Percentiles rank a stretch among this genome's conserved stretches.
Evolutionary conservation across 352 stramenopile species (phyloP).

Genomic region (Phytopythium sindhum): DNA sequence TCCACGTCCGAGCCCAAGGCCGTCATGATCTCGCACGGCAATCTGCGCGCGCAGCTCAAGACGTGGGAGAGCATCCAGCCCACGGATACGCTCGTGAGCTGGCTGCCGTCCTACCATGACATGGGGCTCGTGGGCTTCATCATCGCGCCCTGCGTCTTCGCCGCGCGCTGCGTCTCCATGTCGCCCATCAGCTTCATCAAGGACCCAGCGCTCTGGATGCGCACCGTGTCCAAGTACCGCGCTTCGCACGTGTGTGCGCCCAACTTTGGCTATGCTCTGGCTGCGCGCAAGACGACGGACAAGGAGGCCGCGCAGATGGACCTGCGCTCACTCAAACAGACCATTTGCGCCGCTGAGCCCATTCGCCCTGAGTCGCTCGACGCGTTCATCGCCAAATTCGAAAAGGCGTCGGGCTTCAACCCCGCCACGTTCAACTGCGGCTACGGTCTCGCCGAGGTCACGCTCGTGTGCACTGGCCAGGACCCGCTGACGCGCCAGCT

Average conservation of each 20-base stretch:
- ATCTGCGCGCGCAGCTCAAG: constrained; percentile 67
- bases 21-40: constrained; percentile 83
- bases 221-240: constrained; percentile 67
- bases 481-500: constrained; percentile 42
- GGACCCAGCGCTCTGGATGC: constrained; percentile 80
- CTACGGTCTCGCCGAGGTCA: constrained; percentile 82
- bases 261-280: constrained; percentile 79
- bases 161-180: constrained; percentile 69
- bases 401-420: constrained; percentile 46
- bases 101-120: constrained; percentile 82
- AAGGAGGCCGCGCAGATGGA: constrained; percentile 57
- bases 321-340: constrained; percentile 60
- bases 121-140: constrained; percentile 86
- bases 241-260: constrained; percentile 74
- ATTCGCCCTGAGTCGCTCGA: constrained; percentile 77
- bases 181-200: constrained; percentile 87
- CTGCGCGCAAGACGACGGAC: constrained; percentile 71
- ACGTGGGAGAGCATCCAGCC: constrained; percentile 66
- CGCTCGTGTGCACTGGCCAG: constrained; percentile 73
- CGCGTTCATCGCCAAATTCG: constrained; percentile 69
- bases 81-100: constrained; percentile 70
- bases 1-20: constrained; percentile 79
- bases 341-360: constrained; percentile 77
- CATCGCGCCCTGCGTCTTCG: constrained; percentile 54
- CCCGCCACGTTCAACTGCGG: constrained; percentile 76